These are phyloP conservation scores for Penicillium bovifimosum DNA, from an alignment of 495 filamentous ascomycete genomes.

Conservation along the genomic window DNA sequence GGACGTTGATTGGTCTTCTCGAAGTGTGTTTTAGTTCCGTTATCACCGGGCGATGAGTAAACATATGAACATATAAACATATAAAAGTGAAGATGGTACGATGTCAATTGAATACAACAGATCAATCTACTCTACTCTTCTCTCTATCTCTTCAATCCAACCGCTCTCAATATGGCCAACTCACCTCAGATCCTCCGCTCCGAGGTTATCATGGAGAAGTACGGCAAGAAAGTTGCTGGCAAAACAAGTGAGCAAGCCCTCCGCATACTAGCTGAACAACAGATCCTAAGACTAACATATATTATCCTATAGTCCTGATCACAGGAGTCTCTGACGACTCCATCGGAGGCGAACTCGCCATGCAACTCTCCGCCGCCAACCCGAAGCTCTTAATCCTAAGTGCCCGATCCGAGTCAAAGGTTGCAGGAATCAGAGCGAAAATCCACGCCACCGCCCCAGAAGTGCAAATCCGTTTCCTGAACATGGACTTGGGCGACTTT, in stretches of 20 bases:
- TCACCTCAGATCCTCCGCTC: conserved; percentile 15
- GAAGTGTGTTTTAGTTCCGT: not conserved
- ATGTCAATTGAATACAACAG: not conserved
- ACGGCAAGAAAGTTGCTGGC: conserved; percentile 16
- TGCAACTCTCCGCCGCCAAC: conserved; percentile 10
- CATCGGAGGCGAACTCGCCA: conserved; percentile 18
- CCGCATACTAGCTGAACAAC: too few relatives aligned
- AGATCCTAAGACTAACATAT: too few relatives aligned
- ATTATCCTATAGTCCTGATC: conserved; percentile 10
- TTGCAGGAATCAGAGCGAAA: conserved; percentile 3
- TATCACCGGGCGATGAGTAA: not conserved
- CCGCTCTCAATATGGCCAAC: conserved; percentile 8
- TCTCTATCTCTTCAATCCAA: not conserved
- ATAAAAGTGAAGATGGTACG: not conserved
- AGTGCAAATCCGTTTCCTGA: conserved; percentile 14
- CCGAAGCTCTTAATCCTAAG: conserved; percentile 18
- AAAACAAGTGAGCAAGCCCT: conserved; percentile 11
- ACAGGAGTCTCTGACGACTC: conserved; percentile 19
- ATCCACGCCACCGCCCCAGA: conserved; percentile 12
- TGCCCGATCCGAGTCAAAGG: conserved; percentile 15
- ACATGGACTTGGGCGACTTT: conserved; percentile 15
- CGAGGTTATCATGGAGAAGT: conserved; percentile 19
- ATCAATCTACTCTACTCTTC: not conserved
- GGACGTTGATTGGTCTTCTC: not conserved
- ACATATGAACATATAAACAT: not conserved